Evolutionary conservation across 371 early-diverging fungal genomes (phyloP).

Genomic region (Capillidium heterosporum): DNA sequence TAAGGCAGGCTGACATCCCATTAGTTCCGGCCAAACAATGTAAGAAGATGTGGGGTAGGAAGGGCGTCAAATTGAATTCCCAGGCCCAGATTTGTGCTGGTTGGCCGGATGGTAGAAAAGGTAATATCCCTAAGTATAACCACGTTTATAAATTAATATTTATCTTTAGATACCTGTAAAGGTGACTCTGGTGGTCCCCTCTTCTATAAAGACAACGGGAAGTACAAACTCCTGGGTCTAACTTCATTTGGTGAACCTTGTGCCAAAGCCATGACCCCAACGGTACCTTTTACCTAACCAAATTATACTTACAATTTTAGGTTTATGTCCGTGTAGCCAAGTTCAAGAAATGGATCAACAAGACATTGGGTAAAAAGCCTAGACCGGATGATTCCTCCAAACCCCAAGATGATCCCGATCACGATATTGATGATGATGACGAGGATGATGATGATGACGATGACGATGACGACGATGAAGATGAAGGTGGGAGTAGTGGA

Average conservation of each 20-base stretch:
- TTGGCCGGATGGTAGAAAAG: slow-evolving; percentile 2
- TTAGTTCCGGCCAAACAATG: neutral
- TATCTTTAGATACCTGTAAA: slow-evolving; percentile 3
- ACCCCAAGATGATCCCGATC: too few species aligned
- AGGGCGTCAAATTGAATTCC: neutral
- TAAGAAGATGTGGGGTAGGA: neutral
- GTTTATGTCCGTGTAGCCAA: neutral
- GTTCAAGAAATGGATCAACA: neutral
- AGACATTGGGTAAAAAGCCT: too few species aligned
- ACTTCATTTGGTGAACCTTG: slow-evolving; percentile 3
- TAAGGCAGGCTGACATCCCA: neutral
- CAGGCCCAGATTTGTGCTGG: neutral
- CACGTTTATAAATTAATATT: neutral
- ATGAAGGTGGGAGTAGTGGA: too few species aligned
- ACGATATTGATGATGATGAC: too few species aligned
- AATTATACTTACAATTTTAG: neutral
- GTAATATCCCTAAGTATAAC: neutral
- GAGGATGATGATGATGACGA: too few species aligned
- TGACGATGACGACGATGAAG: too few species aligned
- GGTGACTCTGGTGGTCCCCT: slow-evolving; percentile 2
- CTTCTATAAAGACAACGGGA: neutral
- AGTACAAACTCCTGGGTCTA: neutral
- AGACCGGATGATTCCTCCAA: too few species aligned
- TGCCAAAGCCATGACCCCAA: neutral
- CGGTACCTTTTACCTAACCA: neutral